These are phyloP conservation scores for Xylaria grammica DNA, from an alignment of 495 filamentous ascomycete species.

Conservation along the genomic window DNA sequence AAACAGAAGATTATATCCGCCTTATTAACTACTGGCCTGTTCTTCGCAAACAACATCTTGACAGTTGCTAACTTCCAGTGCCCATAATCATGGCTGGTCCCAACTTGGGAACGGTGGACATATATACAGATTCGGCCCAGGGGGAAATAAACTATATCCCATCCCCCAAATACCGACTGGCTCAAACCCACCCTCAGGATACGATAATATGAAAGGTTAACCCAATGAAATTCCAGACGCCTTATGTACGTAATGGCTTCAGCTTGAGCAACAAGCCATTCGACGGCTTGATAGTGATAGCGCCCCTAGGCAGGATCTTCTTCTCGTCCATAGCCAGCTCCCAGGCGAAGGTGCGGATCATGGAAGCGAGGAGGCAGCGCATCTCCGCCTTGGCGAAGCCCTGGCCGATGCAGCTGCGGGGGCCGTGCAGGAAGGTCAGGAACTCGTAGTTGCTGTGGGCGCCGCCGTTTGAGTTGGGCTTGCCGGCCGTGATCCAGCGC, in stretches of 20 bases:
- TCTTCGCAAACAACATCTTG: too few relatives aligned
- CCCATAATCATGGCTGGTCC: too few relatives aligned
- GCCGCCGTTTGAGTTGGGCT: slow-evolving; percentile 66
- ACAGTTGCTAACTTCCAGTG: too few relatives aligned
- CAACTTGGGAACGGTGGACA: too few relatives aligned
- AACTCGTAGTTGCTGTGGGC: slow-evolving; percentile 53
- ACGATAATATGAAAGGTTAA: too few relatives aligned
- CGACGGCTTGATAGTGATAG: slow-evolving; percentile 28
- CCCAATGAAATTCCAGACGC: too few relatives aligned
- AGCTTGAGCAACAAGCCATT: slow-evolving; percentile 26
- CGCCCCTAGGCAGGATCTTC: slow-evolving; percentile 28
- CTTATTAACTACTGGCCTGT: too few relatives aligned
- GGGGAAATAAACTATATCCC: too few relatives aligned
- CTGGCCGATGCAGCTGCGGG: slow-evolving; percentile 79
- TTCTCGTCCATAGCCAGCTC: slow-evolving; percentile 29
- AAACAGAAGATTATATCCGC: too few relatives aligned
- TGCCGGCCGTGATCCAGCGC: slow-evolving; percentile 48
- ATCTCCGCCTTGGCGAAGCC: slow-evolving; percentile 66
- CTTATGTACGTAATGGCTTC: slow-evolving; percentile 6
- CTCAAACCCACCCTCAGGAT: background rate
- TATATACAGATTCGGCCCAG: too few relatives aligned
- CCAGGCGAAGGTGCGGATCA: slow-evolving; percentile 28
- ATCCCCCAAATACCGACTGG: too few relatives aligned
- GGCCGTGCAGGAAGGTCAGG: slow-evolving; percentile 80
- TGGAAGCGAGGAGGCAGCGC: slow-evolving; percentile 30